These are phyloP conservation scores for Saitozyma podzolica DNA, from an alignment of 768 basidiomycete species.

Conservation along the genomic window DNA sequence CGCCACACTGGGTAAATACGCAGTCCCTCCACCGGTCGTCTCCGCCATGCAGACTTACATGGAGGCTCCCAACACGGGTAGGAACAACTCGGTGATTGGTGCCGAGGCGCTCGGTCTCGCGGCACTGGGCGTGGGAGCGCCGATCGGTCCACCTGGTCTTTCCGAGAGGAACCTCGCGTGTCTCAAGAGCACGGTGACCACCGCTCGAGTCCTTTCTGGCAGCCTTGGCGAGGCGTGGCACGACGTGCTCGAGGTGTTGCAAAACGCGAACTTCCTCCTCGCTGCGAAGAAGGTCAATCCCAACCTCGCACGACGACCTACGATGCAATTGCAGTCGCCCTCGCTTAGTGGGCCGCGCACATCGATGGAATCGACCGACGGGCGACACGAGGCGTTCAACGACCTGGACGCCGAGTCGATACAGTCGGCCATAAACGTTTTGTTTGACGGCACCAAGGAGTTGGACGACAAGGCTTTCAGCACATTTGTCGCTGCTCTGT, in stretches of 20 bases:
- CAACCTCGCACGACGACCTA: constrained; percentile 10
- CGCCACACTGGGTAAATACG: constrained; percentile 81
- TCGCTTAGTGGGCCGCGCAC: constrained; percentile 32
- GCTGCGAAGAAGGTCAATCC: constrained; percentile 5
- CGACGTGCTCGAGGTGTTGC: constrained; percentile 80
- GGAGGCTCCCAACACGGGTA: constrained; percentile 36
- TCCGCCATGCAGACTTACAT: constrained; percentile 68
- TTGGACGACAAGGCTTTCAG: constrained; percentile 79
- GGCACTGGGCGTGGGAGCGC: constrained; percentile 20
- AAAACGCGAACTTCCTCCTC: constrained; percentile 92
- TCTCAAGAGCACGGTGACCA: constrained; percentile 74
- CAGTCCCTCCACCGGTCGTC: constrained; percentile 86
- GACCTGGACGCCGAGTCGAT: constrained; percentile 61
- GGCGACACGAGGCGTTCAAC: constrained; percentile 28
- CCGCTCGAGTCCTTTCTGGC: constrained; percentile 77
- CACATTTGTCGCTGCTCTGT: constrained; percentile 75
- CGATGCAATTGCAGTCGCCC: constrained; percentile 15
- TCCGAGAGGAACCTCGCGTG: constrained; percentile 90
- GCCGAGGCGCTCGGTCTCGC: constrained; percentile 52
- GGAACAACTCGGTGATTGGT: constrained; percentile 15
- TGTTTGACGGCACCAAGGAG: constrained; percentile 83
- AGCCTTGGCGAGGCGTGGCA: constrained; percentile 92
- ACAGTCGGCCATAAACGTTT: constrained; percentile 69
- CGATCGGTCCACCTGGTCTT: constrained; percentile 64
- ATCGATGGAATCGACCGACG: constrained; percentile 1